Evolutionary conservation across 2,329 filamentous ascomycete genomes (phyloP).

Genomic region (Pseudogymnoascus sp.): DNA sequence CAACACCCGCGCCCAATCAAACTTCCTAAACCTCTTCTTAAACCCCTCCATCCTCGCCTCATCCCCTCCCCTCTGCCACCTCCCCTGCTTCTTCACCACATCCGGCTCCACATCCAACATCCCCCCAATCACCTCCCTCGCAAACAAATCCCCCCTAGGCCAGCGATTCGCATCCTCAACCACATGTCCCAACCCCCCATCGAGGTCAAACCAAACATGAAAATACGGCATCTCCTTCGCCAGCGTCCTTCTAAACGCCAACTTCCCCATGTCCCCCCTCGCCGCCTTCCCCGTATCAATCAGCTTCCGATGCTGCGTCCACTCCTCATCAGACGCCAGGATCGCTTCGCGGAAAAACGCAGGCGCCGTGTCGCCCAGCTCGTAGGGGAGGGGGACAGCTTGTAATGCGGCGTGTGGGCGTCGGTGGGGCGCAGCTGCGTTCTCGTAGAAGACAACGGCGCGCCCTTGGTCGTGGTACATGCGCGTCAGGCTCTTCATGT

Average conservation of each 20-base stretch:
- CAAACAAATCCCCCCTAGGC: conserved; percentile 89
- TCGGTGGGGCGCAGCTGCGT: conserved; percentile 72
- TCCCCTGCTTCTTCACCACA: conserved; percentile 80
- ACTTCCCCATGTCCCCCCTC: conserved; percentile 61
- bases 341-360: conserved; percentile 96
- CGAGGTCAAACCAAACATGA: conserved; percentile 89
- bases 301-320: conserved; percentile 90
- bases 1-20: conserved; percentile 72
- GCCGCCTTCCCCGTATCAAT: conserved; percentile 70
- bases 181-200: conserved; percentile 86
- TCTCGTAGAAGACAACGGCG: conserved; percentile 95
- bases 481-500: conserved; percentile 92
- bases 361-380: conserved; percentile 81
- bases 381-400: conserved; percentile 80
- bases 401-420: conserved; percentile 79
- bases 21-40: conserved; percentile 79
- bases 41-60: conserved; percentile 62
- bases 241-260: conserved; percentile 72
- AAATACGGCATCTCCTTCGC: conserved; percentile 98
- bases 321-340: conserved; percentile 78
- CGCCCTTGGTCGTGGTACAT: conserved; percentile 92
- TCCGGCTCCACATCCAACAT: conserved; percentile 81
- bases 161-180: conserved; percentile 79
- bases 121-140: conserved; percentile 81
- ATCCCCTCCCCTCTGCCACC: conserved; percentile 65